Evolutionary conservation across 2,329 filamentous ascomycete species (phyloP), one percentile per base, ranked within the genome.

Genomic region (Microascus cirrosus): DNA sequence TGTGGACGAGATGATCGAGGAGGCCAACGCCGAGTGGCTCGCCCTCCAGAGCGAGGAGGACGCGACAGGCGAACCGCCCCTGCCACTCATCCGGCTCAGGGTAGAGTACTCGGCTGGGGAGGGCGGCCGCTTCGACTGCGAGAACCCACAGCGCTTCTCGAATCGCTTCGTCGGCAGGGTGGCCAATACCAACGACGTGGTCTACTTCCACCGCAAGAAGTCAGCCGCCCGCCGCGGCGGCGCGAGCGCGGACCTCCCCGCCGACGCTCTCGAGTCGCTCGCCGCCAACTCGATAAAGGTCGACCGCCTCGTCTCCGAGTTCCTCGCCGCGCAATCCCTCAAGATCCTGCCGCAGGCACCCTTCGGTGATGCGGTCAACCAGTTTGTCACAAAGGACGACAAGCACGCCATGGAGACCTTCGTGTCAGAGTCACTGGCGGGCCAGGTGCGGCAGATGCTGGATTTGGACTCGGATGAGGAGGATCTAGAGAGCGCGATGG

Each of bases 81-180:
- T 94, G 36, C 94, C 94, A 0, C 78, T 99, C 1, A 86, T 99
- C 45, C 84, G 94, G 22, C 80, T 99, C 18, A 90, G 92, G 61
- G 92, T 99, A 1, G 94, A 99, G 66, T 94, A 90, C 63, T 88
- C 89, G 0, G 85, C 91, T 0, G 87, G 87, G 0, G 90, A 95
- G 52, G 91, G 90, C 3, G 89, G 90, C 15, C 83, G 84, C 39
- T 99, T 90, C 65, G 89, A 97, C 63, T 86, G 88, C 62, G 94
- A 97, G 69, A 99, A 99, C 61, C 92, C 94, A 0, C 94, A 97
- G 68, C 85, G 94, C 10, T 96, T 97, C 66, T 97, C 93, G 0
- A 95, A 95, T 68, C 83, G 91, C 2, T 99, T 97, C 64, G 80
- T 87, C 1, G 87, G 85, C n/a, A 89, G 84, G 66, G 93, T 99